phyloP scores from a whole-genome alignment of 2,329 filamentous ascomycete genomes.

The Aureobasidium uvarum region DNA sequence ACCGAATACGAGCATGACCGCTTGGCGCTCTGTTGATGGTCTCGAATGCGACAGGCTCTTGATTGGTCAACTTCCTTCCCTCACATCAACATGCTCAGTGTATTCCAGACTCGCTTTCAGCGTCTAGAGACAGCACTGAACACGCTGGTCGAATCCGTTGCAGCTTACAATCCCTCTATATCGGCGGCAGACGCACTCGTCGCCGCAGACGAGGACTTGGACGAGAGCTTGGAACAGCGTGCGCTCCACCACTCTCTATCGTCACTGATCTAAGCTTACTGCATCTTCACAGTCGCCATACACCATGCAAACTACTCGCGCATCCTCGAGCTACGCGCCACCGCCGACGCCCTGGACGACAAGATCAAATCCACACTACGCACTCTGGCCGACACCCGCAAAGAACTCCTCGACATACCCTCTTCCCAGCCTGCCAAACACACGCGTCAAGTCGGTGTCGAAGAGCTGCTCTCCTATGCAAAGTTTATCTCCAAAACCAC shows the following conservation, averaged over 20 bases:
- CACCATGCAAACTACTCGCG: constrained; percentile 74
- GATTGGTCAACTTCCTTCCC: constrained; percentile 26
- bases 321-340: constrained; percentile 66
- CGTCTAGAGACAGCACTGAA: constrained; percentile 55
- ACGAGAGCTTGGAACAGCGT: constrained; percentile 65
- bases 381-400: constrained; percentile 69
- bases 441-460: constrained; percentile 58
- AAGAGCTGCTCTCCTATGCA: constrained; percentile 73
- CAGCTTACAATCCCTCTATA: constrained; percentile 75
- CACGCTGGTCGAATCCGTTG: constrained; percentile 72
- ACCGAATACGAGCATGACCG: background rate
- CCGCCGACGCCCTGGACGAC: constrained; percentile 63
- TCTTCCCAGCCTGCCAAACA: constrained; percentile 42
- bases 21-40: constrained; percentile 7
- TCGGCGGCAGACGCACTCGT: constrained; percentile 67
- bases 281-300: constrained; percentile 49
- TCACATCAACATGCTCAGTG: constrained; percentile 41
- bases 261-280: constrained; percentile 41
- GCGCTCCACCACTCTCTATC: background rate
- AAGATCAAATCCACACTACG: constrained; percentile 70
- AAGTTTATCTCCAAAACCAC: constrained; percentile 78
- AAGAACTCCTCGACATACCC: constrained; percentile 65
- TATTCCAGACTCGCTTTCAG: constrained; percentile 47
- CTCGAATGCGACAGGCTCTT: constrained; percentile 3
- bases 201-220: constrained; percentile 66